Percentiles rank a stretch among this genome's conserved stretches.
phyloP scores from a whole-genome alignment of 1,139 yeast genomes.

The Candida sojae region DNA sequence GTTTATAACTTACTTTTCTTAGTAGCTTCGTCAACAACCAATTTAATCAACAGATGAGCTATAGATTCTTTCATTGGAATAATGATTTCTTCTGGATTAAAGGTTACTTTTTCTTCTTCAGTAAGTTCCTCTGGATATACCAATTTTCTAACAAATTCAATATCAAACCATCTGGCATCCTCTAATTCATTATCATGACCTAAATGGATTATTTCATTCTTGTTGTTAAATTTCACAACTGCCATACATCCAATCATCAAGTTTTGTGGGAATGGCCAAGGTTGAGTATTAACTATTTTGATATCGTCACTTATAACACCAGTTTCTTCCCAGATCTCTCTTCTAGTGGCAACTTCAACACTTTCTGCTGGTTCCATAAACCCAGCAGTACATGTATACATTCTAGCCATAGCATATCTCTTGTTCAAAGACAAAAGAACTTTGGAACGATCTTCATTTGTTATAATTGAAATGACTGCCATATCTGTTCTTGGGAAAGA shows the following conservation, averaged over 20 bases:
- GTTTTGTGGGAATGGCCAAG: constrained; percentile 96
- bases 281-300: constrained; percentile 70
- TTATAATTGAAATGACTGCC: constrained; percentile 78
- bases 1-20: constrained; percentile 13
- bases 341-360: constrained; percentile 79
- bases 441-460: constrained; percentile 60
- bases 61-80: constrained; percentile 46
- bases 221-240: constrained; percentile 62
- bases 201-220: constrained; percentile 60
- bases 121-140: constrained; percentile 35
- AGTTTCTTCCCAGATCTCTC: constrained; percentile 96
- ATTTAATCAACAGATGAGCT: constrained; percentile 43
- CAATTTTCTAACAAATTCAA: constrained; percentile 49
- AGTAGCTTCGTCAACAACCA: constrained; percentile 44
- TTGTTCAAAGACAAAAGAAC: constrained; percentile 72
- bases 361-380: constrained; percentile 95
- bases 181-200: constrained; percentile 83
- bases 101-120: constrained; percentile 18
- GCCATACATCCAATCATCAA: constrained; percentile 93
- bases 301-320: constrained; percentile 73
- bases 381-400: constrained; percentile 90
- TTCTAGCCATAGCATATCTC: constrained; percentile 48
- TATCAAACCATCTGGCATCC: constrained; percentile 84
- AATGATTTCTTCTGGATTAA: constrained; percentile 41
- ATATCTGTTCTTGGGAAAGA: constrained; percentile 93